phyloP scores from a whole-genome alignment of 2,329 filamentous ascomycete species.

The Penicillium hordei region DNA sequence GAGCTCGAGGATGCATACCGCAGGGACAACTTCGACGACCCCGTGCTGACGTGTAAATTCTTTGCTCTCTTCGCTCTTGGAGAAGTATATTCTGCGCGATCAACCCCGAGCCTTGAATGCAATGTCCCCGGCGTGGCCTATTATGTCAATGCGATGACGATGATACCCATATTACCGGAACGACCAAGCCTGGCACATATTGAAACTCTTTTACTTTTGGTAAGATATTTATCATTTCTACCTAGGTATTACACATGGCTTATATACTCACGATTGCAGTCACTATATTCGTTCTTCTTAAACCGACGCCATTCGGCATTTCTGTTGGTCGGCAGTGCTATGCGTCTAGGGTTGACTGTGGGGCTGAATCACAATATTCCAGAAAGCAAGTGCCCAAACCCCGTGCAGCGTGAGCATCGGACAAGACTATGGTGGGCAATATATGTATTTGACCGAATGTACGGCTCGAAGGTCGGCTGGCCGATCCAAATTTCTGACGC shows the following conservation, averaged over 20 bases:
- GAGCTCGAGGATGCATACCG: conserved; percentile 34
- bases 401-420: conserved; percentile 34
- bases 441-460: conserved; percentile 41
- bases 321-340: conserved; percentile 34
- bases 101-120: conserved; percentile 17
- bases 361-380: conserved; percentile 42
- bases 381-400: conserved; percentile 21
- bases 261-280: conserved; percentile 10
- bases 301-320: conserved; percentile 31
- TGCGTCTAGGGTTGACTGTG: conserved; percentile 40
- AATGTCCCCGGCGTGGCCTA: conserved; percentile 42
- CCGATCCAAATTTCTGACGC: conserved; percentile 48
- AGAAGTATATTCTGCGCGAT: conserved; percentile 41
- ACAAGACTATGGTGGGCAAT: conserved; percentile 32
- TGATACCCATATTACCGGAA: conserved; percentile 41
- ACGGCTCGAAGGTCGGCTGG: conserved; percentile 47
- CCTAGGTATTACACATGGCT: not conserved
- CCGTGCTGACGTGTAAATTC: conserved; percentile 42
- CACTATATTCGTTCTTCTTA: conserved; percentile 27
- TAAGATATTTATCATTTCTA: conserved; percentile 8
- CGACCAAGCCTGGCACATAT: conserved; percentile 43
- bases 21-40: conserved; percentile 17
- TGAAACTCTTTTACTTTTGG: conserved; percentile 39
- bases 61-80: conserved; percentile 44
- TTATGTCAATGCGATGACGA: conserved; percentile 37